Base-by-base conservation (phyloP, 352 stramenopile genomes). In the Phytophthora foliorum region DNA sequence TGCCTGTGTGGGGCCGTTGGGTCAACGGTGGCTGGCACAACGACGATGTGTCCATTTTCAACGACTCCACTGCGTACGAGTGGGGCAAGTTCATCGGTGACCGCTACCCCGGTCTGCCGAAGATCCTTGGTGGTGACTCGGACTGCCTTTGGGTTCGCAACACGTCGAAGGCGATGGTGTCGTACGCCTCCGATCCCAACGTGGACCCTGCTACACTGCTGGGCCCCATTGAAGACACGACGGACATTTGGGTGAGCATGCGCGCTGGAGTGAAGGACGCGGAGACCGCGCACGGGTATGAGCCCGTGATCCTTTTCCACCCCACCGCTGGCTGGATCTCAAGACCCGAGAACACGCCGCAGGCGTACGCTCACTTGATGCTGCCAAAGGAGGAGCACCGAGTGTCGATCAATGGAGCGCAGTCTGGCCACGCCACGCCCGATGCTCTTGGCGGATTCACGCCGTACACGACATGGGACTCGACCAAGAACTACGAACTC, bases 141-240 rank as follows among this genome's bases (percentile, higher is more conserved):
- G 51, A 77, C 45, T 50, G 27, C 13, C 45, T 69, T 16, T 77
- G 69, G 69, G n/a, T 46, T 10, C 44, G 63, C 6, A 77, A 77
- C 48, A 73, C 56, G n/a, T 48, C 29, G 6, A 17, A 58, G 19
- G 57, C 39, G 1, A 53, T 46, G 41, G 19, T 29, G 9, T 45
- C 36, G 2, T 67, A 53, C 31, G 50, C 49, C 0, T 17, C 38
- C 1, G 36, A 72, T 17, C 31, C 56, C 6, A 36, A 59, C 16
- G 25, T 48, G 7, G 51, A 69, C 31, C 39, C 45, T 22, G 8
- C 41, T 4, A 57, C 51, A 4, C 42, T 69, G 16, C 24, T 69
- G 6, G 61, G 14, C 0, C 51, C 61, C 10, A 34, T 69, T 9
- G 61, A 63, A 19, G 51, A 72, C 44, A 72, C 57, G 2, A 46